phyloP scores from a whole-genome alignment of 495 filamentous ascomycete species.

The Aspergillus steynii region DNA sequence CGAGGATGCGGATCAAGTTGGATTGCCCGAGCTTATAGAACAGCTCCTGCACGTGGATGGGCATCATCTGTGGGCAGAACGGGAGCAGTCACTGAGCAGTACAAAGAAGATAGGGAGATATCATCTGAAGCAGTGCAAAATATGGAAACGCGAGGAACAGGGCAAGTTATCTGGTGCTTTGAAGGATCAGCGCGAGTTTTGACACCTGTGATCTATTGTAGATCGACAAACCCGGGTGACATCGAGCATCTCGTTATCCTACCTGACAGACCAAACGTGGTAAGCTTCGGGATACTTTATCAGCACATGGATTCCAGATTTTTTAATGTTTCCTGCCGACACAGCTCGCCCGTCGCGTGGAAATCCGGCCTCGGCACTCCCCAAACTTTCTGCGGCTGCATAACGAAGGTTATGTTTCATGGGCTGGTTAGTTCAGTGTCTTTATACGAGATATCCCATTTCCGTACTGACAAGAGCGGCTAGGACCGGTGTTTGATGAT shows the following conservation, averaged over 20 bases:
- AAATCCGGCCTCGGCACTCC: slow-evolving; percentile 5
- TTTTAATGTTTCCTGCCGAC: background rate
- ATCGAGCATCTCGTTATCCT: slow-evolving; percentile 10
- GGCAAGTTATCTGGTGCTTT: no score
- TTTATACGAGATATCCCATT: background rate
- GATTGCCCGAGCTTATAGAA: no score
- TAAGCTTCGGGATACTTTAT: background rate
- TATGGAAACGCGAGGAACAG: no score
- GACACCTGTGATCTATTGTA: no score
- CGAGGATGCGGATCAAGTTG: no score
- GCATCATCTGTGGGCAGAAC: no score
- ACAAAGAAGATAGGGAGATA: no score
- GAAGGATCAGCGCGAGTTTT: no score
- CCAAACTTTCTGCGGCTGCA: slow-evolving; percentile 6
- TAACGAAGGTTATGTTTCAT: slow-evolving; percentile 1
- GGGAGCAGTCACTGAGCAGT: no score
- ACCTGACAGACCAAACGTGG: slow-evolving; percentile 4
- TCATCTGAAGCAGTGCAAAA: no score
- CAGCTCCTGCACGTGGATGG: no score
- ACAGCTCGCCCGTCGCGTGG: slow-evolving; percentile 1
- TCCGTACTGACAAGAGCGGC: background rate
- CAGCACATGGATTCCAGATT: background rate
- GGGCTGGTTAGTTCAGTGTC: slow-evolving; percentile 1
- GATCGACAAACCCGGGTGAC: no score
- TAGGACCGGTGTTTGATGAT: slow-evolving; percentile 2